Evolutionary conservation across 257 asterid genomes (phyloP), one percentile per base, ranked within the genome.

Genomic region (Lycium barbarum): DNA sequence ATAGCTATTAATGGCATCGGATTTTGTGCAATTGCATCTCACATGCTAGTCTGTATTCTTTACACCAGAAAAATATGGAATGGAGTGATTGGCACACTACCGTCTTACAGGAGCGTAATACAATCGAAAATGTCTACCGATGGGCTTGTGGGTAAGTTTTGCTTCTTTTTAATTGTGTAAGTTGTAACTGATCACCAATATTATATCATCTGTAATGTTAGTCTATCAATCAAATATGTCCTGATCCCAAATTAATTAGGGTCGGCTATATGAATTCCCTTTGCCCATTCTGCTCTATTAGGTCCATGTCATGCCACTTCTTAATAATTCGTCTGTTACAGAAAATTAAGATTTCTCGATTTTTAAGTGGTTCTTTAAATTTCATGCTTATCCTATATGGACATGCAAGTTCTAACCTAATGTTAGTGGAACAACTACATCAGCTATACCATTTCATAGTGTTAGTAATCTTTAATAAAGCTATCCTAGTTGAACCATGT

Each of bases 111-210:
- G 99, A 95, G 85, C 97, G 97, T 83, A 93, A 93, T 89, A 79
- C 88, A 35, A 87, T 92, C 6, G 99, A 94, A 86, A 93, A 95
- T 86, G 97, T 94, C 33, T 83, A 89, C 85, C 93, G 92, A 49
- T 95, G 99, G 99, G 94, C 97, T 89, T 94, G 99, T 80, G 99
- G 99, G 99, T 95, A 95, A 74, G 97, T 67, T 36, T 87, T 63
- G 80, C 80, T 57, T 84, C 81, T 83, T 84, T 86, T 55, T 20
- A 82, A 22, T 74, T 74, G 14, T 76, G 15, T 3, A 13, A 51
- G 45, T 51, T 76, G 15, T 3, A 13, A 51, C 62, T 51, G 62
- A 22, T 51, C 63, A 33, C 26, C 45, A 51, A 76, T 76, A 22
- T 22, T 13, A 13, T 76, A 8, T 76, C 81, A 76, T 76, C 20